Conservation (phyloP, 2,329 filamentous ascomycete genomes). For the Diaporthe destruens region DNA sequence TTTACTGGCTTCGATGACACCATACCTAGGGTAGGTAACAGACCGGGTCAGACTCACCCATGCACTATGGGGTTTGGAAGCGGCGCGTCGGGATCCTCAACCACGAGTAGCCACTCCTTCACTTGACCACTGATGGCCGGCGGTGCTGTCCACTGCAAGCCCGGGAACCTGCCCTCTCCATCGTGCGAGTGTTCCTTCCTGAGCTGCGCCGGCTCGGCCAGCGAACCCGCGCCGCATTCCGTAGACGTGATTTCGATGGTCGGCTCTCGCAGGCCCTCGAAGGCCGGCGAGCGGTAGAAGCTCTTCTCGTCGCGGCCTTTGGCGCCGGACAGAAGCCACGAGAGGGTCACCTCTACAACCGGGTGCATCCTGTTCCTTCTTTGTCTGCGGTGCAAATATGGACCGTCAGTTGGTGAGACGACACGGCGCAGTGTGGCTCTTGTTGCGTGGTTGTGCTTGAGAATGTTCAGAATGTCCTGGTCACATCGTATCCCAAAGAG, state of each 20-base stretch:
- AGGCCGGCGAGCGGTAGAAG: constrained; percentile 54
- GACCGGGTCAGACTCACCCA: constrained; percentile 50
- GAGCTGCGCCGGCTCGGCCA: constrained; percentile 47
- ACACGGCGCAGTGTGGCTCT: not conserved
- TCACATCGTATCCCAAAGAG: not conserved
- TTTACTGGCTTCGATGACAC: too few relatives aligned
- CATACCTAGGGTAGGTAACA: too few relatives aligned
- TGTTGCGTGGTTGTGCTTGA: not conserved
- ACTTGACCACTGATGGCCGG: constrained; percentile 47
- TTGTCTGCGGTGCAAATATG: not conserved
- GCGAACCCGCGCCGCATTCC: constrained; percentile 54
- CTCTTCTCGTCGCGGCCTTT: constrained; percentile 55
- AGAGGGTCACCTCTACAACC: constrained; percentile 51
- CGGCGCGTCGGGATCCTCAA: constrained; percentile 62
- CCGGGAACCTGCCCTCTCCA: constrained; percentile 56
- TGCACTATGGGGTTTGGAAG: constrained; percentile 59
- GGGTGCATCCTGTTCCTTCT: constrained; percentile 22
- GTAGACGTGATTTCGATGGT: constrained; percentile 56
- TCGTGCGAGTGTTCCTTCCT: constrained; percentile 54
- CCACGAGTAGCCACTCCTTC: constrained; percentile 60
- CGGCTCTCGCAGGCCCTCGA: constrained; percentile 50
- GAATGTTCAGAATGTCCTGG: not conserved
- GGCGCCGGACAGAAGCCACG: constrained; percentile 56
- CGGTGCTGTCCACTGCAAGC: constrained; percentile 55
- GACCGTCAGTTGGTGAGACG: too few relatives aligned